Evolutionary conservation across 1,284 basidiomycete genomes (phyloP), one percentile per base, ranked within the genome.

Genomic region (Laetiporus sulphureus): DNA sequence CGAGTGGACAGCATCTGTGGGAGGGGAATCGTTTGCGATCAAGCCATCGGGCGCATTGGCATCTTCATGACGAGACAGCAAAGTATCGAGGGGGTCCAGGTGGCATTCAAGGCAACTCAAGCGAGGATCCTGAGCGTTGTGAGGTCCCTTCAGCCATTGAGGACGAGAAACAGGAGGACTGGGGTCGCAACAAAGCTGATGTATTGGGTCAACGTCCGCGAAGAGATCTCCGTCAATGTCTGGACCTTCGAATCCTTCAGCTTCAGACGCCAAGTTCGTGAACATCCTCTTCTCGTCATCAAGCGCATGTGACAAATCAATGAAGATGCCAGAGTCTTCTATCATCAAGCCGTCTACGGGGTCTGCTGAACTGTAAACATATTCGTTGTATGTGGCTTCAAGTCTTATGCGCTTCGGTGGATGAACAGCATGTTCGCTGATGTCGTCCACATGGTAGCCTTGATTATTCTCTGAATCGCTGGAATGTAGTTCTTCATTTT

Each of bases 241-340:
- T 3, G 46, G 47, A 4, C 56, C 56, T 15, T 56, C 53, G 39
- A 56, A 59, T 2, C 54, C 59, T 46, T 58, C 47, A 16, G 56
- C 53, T 11, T 43, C 45, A 30, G 37, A 46, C 2, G 55, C 46
- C 6, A 59, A 44, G 13, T 52, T 39, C 3, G 27, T 32, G 30
- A 58, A 59, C 12, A 27, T 3, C 31, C 8, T 31, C 30, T 16
- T 21, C 15, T 21, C 20, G 25, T 1, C 13, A 15, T 24, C 16
- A 16, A 8, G 11, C 13, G n/a, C 13, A 10, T 19, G 33, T 12
- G 36, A 33, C n/a, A 42, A 40, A 15, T 27, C 21, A 4, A 58
- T 18, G 42, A 46, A 52, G 10, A 58, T 36, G 6, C 57, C 54
- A 20, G 55, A 59, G 41, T 59, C 56, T 15, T 58, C 40, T 15